Base-by-base conservation (phyloP, 2,329 filamentous ascomycete genomes). In the Stemphylium beticola region DNA sequence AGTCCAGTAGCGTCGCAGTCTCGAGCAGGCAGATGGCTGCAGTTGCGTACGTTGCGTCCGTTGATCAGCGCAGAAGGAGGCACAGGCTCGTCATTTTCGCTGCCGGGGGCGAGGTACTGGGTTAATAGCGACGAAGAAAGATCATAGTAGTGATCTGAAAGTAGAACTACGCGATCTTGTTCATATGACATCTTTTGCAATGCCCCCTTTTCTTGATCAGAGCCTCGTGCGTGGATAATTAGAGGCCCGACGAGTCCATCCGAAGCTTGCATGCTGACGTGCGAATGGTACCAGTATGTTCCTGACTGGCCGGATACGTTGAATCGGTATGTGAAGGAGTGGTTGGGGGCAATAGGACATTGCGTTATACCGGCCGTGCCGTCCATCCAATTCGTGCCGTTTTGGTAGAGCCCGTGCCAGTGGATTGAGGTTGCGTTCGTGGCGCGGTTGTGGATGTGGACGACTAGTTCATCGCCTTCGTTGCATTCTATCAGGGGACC, bases 81-180 rank as follows among this genome's bases (percentile, higher is more conserved):
- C 1, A 79, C 81, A 0, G 87, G 87, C 65, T 90, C 87, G 0
- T 83, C 81, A 37, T 79, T 80, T 32, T 79, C 77, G 64, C 79
- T 69, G 12, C 76, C 76, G 0, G 77, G 77, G 10, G 71, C 74
- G 2, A 88, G 78, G 55, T 87, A 86, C 15, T 81, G 75, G 67
- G 81, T 79, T 3, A 86, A 67, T 0, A 85, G 72, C 1, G 68
- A 67, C 6, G 76, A 74, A 9, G 78, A 78, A 1, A 75, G 68
- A 45, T 87, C 83, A 62, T 90, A 86, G 58, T 91, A 90, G 70
- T 88, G 85, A 60, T 91, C 88, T 22, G 85, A 85, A 4, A 91
- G 72, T 71, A 89, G 82, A 7, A 90, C 63, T 0, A 88, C 77
- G n/a, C 83, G 77, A 56, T 90, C 88, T 4, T 77, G 71, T 10